These are phyloP conservation scores for Salvia rosmarinus DNA, from an alignment of 257 asterid genomes.

Conservation along the genomic window DNA sequence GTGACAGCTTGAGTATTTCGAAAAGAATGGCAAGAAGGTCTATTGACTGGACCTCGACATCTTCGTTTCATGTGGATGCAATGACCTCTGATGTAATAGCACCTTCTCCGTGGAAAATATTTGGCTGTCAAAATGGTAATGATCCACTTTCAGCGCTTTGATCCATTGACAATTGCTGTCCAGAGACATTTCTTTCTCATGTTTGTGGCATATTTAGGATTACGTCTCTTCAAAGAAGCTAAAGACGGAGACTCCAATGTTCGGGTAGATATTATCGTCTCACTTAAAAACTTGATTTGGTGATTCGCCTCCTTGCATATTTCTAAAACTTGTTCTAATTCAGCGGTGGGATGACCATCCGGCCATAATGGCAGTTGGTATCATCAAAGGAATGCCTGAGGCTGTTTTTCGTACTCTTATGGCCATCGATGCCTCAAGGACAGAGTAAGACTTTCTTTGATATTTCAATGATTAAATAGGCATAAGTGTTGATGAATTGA, in stretches of 20 bases:
- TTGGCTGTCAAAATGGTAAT: constrained; percentile 81
- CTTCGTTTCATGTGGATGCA: constrained; percentile 56
- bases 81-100: constrained; percentile 79
- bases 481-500: too few relatives aligned
- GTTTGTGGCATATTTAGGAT: constrained; percentile 51
- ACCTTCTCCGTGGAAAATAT: constrained; percentile 91
- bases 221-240: constrained; percentile 90
- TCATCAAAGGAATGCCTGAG: constrained; percentile 74
- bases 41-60: constrained; percentile 47
- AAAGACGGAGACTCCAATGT: constrained; percentile 66
- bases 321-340: constrained; percentile 20
- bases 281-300: neutral
- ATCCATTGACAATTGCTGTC: constrained; percentile 8
- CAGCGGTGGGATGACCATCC: constrained; percentile 73
- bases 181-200: constrained; percentile 7
- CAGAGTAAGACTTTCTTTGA: constrained; percentile 60
- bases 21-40: constrained; percentile 51
- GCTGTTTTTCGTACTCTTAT: constrained; percentile 75
- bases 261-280: constrained; percentile 47
- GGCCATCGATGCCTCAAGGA: constrained; percentile 85
- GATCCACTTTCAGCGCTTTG: neutral
- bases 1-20: constrained; percentile 60
- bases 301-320: constrained; percentile 10
- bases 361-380: constrained; percentile 97
- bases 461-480: too few relatives aligned